Conservation (phyloP, 495 filamentous ascomycete species). For the Aspergillus egyptiacus region DNA sequence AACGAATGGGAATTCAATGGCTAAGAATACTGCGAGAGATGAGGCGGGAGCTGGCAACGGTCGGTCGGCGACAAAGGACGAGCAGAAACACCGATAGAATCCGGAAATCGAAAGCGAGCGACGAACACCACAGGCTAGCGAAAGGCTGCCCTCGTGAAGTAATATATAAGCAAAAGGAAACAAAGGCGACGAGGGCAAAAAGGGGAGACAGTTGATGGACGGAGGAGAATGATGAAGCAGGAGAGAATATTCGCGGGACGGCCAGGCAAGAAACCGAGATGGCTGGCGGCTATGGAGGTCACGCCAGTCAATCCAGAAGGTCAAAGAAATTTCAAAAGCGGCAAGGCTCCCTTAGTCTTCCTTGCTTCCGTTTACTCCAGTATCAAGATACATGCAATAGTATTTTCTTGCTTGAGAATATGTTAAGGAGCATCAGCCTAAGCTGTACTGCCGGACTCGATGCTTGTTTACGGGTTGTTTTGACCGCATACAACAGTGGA, state of each 20-base stretch:
- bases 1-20: background rate
- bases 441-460: background rate
- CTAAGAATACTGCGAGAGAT: background rate
- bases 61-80: slow-evolving; percentile 7
- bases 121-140: background rate
- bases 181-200: slow-evolving; percentile 8
- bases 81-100: slow-evolving; percentile 1
- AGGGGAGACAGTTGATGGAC: background rate
- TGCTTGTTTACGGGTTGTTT: slow-evolving; percentile 8
- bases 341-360: background rate
- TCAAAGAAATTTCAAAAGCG: slow-evolving; percentile 10
- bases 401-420: background rate
- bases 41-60: slow-evolving; percentile 2
- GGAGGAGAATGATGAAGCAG: slow-evolving; percentile 1
- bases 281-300: slow-evolving; percentile 9
- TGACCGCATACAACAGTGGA: background rate
- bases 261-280: background rate
- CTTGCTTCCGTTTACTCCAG: background rate
- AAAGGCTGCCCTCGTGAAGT: slow-evolving; percentile 2
- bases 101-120: slow-evolving; percentile 15
- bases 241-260: slow-evolving; percentile 1
- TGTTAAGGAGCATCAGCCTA: background rate
- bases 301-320: slow-evolving; percentile 8
- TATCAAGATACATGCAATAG: background rate
- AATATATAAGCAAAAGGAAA: background rate